phyloP scores from a whole-genome alignment of 306 rosid species.

The Sicyos edulis region DNA sequence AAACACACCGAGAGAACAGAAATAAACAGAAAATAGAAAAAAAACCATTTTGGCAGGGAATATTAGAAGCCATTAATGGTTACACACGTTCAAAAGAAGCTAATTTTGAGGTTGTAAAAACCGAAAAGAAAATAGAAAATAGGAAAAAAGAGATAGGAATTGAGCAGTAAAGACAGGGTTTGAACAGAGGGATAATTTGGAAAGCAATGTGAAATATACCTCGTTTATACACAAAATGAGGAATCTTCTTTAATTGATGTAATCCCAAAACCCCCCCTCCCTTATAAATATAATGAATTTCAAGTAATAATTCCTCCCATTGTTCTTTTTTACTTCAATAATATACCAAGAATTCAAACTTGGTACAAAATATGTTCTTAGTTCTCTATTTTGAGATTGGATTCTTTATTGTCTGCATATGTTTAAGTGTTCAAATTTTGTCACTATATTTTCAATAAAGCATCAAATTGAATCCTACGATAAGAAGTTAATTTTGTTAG shows the following conservation, averaged over 20 bases:
- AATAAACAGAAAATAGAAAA: neutral
- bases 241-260: constrained; percentile 16
- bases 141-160: neutral
- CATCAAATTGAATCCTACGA: too few relatives aligned
- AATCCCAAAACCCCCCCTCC: neutral
- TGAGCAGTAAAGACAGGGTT: constrained; percentile 16
- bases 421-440: too few relatives aligned
- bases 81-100: neutral
- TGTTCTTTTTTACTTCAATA: too few relatives aligned
- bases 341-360: too few relatives aligned
- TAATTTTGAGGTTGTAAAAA: neutral
- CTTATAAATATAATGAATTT: neutral
- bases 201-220: constrained; percentile 18
- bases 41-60: neutral
- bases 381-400: too few relatives aligned
- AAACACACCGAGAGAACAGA: too few relatives aligned
- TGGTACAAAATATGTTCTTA: too few relatives aligned
- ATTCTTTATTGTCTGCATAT: too few relatives aligned
- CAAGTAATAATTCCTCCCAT: too few relatives aligned
- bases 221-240: constrained; percentile 14
- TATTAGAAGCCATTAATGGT: neutral
- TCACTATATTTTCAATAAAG: too few relatives aligned
- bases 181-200: constrained; percentile 15
- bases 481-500: too few relatives aligned
- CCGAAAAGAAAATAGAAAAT: neutral